These are phyloP conservation scores for Solanum chaucha DNA, from an alignment of 257 asterid genomes.

Conservation along the genomic window DNA sequence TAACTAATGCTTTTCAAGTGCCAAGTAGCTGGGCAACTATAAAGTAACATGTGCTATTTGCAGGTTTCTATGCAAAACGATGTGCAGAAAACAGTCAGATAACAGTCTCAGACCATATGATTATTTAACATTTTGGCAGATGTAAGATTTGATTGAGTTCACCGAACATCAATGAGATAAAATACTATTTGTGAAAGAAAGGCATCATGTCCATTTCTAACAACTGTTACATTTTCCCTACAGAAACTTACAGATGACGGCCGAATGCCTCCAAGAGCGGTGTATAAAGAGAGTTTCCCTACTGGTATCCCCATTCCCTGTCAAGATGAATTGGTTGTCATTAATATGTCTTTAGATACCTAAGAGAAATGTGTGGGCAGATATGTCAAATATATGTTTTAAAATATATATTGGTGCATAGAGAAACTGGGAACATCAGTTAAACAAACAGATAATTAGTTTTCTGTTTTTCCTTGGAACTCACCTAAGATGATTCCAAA, in stretches of 20 bases:
- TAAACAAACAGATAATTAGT: not conserved
- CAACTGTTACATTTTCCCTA: not conserved
- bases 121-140: not conserved
- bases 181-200: not conserved
- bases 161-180: not conserved
- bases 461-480: not conserved
- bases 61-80: not conserved
- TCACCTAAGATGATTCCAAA: not conserved
- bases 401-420: not conserved
- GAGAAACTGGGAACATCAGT: not conserved
- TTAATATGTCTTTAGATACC: not conserved
- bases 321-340: conserved; percentile 9
- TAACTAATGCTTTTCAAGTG: not conserved
- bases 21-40: not conserved
- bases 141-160: not conserved
- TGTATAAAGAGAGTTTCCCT: conserved; percentile 78
- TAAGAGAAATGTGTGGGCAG: not conserved
- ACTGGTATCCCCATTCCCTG: conserved; percentile 99
- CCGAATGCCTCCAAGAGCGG: conserved; percentile 95
- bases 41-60: not conserved
- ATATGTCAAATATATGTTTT: not conserved
- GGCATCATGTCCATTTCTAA: not conserved
- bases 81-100: not conserved
- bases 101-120: not conserved
- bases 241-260: conserved; percentile 56